Evolutionary conservation across 2,329 filamentous ascomycete genomes (phyloP).

Genomic region (Colletotrichum brevisporum): DNA sequence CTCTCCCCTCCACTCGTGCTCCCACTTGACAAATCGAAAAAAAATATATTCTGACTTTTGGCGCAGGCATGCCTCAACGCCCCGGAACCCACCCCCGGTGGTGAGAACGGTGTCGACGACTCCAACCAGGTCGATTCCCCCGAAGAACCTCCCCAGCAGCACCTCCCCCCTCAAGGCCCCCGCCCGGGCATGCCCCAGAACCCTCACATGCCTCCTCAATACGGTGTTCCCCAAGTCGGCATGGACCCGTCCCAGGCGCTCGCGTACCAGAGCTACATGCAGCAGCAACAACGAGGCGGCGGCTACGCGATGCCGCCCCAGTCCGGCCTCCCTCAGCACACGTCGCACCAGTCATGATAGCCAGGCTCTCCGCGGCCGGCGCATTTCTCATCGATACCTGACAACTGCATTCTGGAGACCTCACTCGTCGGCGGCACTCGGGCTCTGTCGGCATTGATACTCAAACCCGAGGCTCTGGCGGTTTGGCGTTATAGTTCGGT

Average conservation of each 20-base stretch:
- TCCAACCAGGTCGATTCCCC: constrained; percentile 87
- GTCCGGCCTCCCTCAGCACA: constrained; percentile 84
- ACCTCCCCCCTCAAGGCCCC: constrained; percentile 76
- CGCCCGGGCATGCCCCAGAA: constrained; percentile 76
- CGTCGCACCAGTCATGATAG: constrained; percentile 81
- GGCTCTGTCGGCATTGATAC: constrained; percentile 14
- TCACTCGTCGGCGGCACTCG: constrained; percentile 24
- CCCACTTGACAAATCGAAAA: too few relatives aligned
- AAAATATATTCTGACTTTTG: background rate
- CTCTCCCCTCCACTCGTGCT: constrained; percentile 12
- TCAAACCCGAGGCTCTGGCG: constrained; percentile 55
- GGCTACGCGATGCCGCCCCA: constrained; percentile 86
- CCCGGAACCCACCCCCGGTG: constrained; percentile 86
- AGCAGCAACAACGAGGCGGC: constrained; percentile 75
- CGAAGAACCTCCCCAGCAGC: constrained; percentile 85
- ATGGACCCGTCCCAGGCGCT: constrained; percentile 84
- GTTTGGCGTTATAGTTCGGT: constrained; percentile 48
- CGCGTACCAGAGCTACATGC: constrained; percentile 87
- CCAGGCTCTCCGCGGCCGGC: constrained; percentile 41
- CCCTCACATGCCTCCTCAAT: constrained; percentile 74
- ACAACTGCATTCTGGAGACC: constrained; percentile 66
- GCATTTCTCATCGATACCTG: constrained; percentile 68
- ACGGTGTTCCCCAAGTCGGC: constrained; percentile 72
- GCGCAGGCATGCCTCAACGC: constrained; percentile 95
- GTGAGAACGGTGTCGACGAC: constrained; percentile 85